These are phyloP conservation scores for Rhodosporidiobolus odoratus DNA, from an alignment of 768 basidiomycete genomes.

Conservation along the genomic window DNA sequence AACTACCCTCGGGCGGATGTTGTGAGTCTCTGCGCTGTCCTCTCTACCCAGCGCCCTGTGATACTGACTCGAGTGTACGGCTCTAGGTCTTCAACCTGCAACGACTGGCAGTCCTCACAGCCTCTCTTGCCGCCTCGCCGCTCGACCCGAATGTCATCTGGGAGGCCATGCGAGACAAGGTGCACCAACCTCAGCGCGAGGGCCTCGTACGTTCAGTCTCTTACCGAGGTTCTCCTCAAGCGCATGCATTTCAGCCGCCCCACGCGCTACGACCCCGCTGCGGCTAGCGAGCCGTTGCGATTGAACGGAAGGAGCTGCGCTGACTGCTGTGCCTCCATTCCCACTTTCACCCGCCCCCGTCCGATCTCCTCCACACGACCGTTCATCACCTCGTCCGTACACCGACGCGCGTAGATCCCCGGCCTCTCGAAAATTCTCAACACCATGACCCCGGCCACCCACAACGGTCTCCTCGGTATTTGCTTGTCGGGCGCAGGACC, in stretches of 20 bases:
- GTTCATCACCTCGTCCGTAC: too few relatives aligned
- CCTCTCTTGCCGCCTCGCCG: constrained; percentile 80
- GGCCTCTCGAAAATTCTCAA: constrained; percentile 90
- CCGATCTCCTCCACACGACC: not conserved
- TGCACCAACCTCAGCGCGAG: constrained; percentile 95
- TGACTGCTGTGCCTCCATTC: not conserved
- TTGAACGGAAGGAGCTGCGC: not conserved
- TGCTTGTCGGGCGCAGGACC: constrained; percentile 97
- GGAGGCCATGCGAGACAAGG: constrained; percentile 97
- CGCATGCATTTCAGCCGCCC: too few relatives aligned
- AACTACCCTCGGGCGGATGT: constrained; percentile 83
- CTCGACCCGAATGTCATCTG: constrained; percentile 96
- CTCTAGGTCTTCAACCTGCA: constrained; percentile 93
- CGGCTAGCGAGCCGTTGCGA: too few relatives aligned
- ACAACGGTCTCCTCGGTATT: constrained; percentile 92
- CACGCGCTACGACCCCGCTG: too few relatives aligned
- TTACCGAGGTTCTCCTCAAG: too few relatives aligned
- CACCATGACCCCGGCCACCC: constrained; percentile 74
- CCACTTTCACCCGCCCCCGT: not conserved
- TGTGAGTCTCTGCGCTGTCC: constrained; percentile 52
- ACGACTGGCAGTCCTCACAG: constrained; percentile 89
- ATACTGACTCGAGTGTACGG: not conserved
- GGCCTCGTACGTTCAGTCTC: constrained; percentile 48
- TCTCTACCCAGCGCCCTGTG: not conserved
- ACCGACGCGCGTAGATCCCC: constrained; percentile 83